These are phyloP conservation scores for Lentinula lateritia DNA, from an alignment of 768 basidiomycete genomes.

Conservation along the genomic window DNA sequence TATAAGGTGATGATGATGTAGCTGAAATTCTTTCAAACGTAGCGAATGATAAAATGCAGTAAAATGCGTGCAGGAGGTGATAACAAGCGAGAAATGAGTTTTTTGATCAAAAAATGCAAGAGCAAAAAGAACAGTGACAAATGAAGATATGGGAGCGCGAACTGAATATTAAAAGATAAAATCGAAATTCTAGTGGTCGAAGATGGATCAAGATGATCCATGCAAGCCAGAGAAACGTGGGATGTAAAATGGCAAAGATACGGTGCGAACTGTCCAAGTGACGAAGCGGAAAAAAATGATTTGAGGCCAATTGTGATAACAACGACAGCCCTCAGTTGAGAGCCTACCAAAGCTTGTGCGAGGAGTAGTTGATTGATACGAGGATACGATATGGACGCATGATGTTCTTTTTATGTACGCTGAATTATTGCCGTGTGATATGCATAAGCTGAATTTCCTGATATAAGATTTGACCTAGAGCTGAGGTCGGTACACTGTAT, in stretches of 20 bases:
- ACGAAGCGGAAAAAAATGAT: neutral
- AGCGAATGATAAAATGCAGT: neutral
- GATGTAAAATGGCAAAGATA: neutral
- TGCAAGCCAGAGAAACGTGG: neutral
- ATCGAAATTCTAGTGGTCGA: neutral
- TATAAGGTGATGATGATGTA: neutral
- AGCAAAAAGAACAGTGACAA: neutral
- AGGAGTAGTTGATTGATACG: slow-evolving; percentile 1
- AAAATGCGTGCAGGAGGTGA: neutral
- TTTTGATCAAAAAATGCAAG: neutral
- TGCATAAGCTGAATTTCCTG: slow-evolving; percentile 7
- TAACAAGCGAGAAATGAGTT: neutral
- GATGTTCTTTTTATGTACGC: slow-evolving; percentile 1
- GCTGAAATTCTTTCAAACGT: neutral
- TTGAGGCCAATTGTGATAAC: neutral
- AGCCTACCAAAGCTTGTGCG: neutral
- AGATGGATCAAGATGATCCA: neutral
- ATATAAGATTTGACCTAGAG: slow-evolving; percentile 5
- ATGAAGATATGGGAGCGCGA: neutral
- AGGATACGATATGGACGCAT: neutral
- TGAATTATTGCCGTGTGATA: slow-evolving; percentile 5
- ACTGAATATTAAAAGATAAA: neutral
- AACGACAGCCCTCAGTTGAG: neutral
- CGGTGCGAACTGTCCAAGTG: neutral
- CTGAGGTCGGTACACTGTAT: neutral